Evolutionary conservation across 2,329 filamentous ascomycete genomes (phyloP), one percentile per base, ranked within the genome.

Genomic region (Fusarium xylarioides): DNA sequence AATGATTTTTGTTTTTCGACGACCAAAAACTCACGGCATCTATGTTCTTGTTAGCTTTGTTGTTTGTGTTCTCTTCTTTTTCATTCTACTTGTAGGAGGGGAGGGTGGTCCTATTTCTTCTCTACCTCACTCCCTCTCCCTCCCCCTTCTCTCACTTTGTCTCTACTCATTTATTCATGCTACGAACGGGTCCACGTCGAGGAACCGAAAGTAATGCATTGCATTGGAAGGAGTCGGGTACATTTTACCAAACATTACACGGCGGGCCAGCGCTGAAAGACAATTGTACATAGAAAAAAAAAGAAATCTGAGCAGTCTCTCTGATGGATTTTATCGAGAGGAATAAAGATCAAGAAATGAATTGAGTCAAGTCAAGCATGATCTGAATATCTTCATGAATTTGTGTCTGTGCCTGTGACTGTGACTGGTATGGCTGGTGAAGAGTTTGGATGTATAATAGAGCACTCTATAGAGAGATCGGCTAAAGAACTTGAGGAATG

Each of bases 151-250:
- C n/a, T 11, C 30, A 34, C 16, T 35, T 52, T 23, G 49, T 52
- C 49, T 52, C 46, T 47, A 34, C 53, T 60, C 37, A 58, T 56
- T 62, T 63, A 56, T 53, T 53, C 38, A 69, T 50, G 58, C 62
- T 37, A 69, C 66, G 42, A 56, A 70, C 65, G 70, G 63, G 43
- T 62, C 66, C 63, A 75, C 71, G 66, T 73, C 69, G 42, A 74
- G 61, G 61, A 71, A 63, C 72, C 74, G 72, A 72, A 76, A 61
- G 71, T 76, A 77, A 64, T 71, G 74, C 76, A 77, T 77, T 74
- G 76, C 76, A 77, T 77, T 63, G 72, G 68, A 73, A 74, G 75
- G 75, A 77, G 76, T 77, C 75, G 72, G 74, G 75, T 75, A 70
- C 50, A 63, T 69, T 69, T 54, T 28, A 53, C 34, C 50, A 54